A percentile compares a stretch with the other conserved stretches of the same genome.
phyloP scores from a whole-genome alignment of 352 stramenopile species.

The Pythium pyrilobum region DNA sequence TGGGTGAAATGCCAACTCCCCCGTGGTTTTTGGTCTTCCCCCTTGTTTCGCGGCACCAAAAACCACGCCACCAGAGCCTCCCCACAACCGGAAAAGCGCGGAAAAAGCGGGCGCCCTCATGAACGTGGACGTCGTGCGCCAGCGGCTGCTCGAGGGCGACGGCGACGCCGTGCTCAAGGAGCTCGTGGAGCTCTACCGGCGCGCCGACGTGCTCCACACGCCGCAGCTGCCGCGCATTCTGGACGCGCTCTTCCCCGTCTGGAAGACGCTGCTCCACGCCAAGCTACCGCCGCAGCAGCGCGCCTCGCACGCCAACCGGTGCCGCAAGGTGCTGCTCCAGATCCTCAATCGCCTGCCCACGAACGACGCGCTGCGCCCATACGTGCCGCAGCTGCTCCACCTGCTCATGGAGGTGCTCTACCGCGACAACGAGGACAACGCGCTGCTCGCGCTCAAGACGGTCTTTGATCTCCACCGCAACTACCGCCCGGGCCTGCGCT shows the following conservation, averaged over 20 bases:
- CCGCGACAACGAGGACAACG: slow-evolving; percentile 97
- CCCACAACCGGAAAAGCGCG: slow-evolving; percentile 16
- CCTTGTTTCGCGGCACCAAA: not conserved
- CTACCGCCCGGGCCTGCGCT: slow-evolving; percentile 87
- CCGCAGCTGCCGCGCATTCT: slow-evolving; percentile 89
- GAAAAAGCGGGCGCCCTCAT: slow-evolving; percentile 33
- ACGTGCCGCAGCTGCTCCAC: slow-evolving; percentile 90
- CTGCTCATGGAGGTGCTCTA: slow-evolving; percentile 92
- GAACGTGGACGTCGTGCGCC: slow-evolving; percentile 85
- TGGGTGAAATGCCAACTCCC: slow-evolving; percentile 5
- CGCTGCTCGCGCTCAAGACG: slow-evolving; percentile 91
- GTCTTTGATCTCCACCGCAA: slow-evolving; percentile 98
- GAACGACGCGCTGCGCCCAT: slow-evolving; percentile 93
- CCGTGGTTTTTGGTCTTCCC: slow-evolving; percentile 11
- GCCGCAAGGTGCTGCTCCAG: slow-evolving; percentile 92
- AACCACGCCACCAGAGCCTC: not conserved
- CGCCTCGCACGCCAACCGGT: slow-evolving; percentile 78
- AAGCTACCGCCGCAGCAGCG: slow-evolving; percentile 70
- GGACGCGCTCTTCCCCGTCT: slow-evolving; percentile 88
- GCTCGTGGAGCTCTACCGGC: slow-evolving; percentile 82
- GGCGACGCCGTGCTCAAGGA: slow-evolving; percentile 72
- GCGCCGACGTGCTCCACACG: slow-evolving; percentile 85
- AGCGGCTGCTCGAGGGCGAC: slow-evolving; percentile 81
- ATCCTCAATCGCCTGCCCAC: slow-evolving; percentile 93
- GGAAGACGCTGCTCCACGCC: slow-evolving; percentile 77